A percentile compares a stretch with the other conserved stretches of the same genome.
These are phyloP conservation scores for Neurospora sp. DNA, from an alignment of 495 filamentous ascomycete genomes.

Conservation along the genomic window DNA sequence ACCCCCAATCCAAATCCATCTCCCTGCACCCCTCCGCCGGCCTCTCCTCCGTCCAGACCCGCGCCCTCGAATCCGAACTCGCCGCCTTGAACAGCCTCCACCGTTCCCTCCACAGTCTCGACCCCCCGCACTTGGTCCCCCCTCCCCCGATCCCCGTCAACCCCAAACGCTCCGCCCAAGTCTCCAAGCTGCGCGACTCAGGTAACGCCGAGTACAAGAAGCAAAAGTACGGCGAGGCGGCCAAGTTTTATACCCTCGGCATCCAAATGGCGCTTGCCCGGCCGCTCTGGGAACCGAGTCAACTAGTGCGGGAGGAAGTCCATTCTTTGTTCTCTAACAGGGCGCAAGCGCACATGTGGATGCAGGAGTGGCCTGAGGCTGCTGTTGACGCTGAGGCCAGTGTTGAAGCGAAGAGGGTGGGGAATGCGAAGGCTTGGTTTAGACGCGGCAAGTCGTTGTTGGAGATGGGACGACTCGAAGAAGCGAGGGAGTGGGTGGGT, in stretches of 20 bases:
- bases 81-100: slow-evolving; percentile 63
- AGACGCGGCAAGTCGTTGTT: slow-evolving; percentile 66
- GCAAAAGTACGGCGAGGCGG: slow-evolving; percentile 59
- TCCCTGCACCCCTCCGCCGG: slow-evolving; percentile 21
- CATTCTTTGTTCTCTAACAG: slow-evolving; percentile 72
- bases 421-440: slow-evolving; percentile 94
- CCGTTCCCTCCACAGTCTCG: slow-evolving; percentile 53
- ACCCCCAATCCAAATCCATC: slow-evolving; percentile 64
- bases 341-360: slow-evolving; percentile 79
- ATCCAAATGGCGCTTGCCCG: slow-evolving; percentile 78
- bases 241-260: slow-evolving; percentile 69
- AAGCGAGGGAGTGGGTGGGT: slow-evolving; percentile 65
- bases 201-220: slow-evolving; percentile 79
- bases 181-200: slow-evolving; percentile 81
- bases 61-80: slow-evolving; percentile 55
- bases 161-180: slow-evolving; percentile 71
- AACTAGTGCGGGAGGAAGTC: slow-evolving; percentile 75
- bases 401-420: slow-evolving; percentile 83
- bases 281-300: slow-evolving; percentile 77
- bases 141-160: slow-evolving; percentile 74
- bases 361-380: slow-evolving; percentile 71
- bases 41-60: not conserved
- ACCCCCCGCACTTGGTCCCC: slow-evolving; percentile 45
- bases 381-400: slow-evolving; percentile 73
- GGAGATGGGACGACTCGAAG: slow-evolving; percentile 84